Conservation (phyloP, 306 rosid genomes). For the Sophora flavescens region DNA sequence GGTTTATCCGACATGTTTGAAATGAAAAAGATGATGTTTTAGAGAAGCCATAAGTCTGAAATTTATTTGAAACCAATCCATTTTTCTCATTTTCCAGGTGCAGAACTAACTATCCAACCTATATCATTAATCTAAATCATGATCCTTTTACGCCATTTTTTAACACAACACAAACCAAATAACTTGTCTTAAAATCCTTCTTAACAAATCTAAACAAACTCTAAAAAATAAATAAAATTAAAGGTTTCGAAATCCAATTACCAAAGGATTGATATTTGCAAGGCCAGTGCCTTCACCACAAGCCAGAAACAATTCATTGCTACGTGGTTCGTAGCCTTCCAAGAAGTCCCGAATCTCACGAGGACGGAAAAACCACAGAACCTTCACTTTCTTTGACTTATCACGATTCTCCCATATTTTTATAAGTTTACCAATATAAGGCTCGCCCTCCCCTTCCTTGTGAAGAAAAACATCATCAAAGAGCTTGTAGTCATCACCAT, state of each 20-base stretch:
- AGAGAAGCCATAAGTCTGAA: too few species aligned
- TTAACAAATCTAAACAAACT: too few species aligned
- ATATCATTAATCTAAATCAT: too few species aligned
- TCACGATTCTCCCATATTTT: conserved; percentile 74
- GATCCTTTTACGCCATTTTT: too few species aligned
- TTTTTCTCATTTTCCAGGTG: too few species aligned
- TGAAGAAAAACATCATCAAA: conserved; percentile 70
- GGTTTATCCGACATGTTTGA: too few species aligned
- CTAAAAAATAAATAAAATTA: background rate
- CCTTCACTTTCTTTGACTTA: conserved; percentile 63
- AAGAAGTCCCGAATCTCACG: conserved; percentile 59
- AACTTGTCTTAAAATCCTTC: too few species aligned
- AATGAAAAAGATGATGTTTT: too few species aligned
- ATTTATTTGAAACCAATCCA: too few species aligned
- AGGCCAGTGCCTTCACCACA: conserved; percentile 80
- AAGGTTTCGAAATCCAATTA: conserved; percentile 36
- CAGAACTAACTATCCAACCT: too few species aligned
- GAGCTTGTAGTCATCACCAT: conserved; percentile 59
- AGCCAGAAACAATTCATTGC: conserved; percentile 75
- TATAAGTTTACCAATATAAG: conserved; percentile 69
- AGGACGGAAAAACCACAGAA: conserved; percentile 82
- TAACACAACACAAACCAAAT: too few species aligned
- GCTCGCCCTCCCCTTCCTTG: conserved; percentile 60
- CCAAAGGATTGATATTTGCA: conserved; percentile 72
- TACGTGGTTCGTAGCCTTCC: conserved; percentile 41